These are phyloP conservation scores for Paspalum vaginatum DNA, from an alignment of 176 grass and related monocot species.

Conservation along the genomic window DNA sequence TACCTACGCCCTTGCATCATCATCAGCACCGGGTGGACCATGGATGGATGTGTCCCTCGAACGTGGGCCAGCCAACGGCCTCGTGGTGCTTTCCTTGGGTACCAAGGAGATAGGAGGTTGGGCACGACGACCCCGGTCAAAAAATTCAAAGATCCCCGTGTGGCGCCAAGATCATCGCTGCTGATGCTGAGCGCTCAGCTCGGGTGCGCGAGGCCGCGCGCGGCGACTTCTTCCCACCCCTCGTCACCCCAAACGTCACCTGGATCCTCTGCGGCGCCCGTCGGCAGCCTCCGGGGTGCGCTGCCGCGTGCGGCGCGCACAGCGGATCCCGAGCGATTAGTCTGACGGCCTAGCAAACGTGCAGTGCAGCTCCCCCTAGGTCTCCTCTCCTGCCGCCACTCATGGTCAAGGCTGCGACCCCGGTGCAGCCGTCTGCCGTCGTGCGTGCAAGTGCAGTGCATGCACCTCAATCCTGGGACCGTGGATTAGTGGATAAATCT, in stretches of 20 bases:
- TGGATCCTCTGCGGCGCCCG: conserved; percentile 33
- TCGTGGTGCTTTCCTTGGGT: conserved; percentile 16
- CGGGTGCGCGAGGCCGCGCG: too few relatives aligned
- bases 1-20: conserved; percentile 50
- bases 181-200: too few relatives aligned
- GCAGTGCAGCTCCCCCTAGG: conserved; percentile 10
- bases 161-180: not conserved
- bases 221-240: not conserved
- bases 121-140: conserved; percentile 39
- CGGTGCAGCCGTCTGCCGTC: not conserved
- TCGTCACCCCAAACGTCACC: conserved; percentile 77
- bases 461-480: not conserved
- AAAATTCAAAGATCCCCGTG: conserved; percentile 27
- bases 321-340: conserved; percentile 19
- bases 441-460: not conserved
- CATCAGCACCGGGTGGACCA: not conserved
- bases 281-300: fast-evolving
- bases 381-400: not conserved
- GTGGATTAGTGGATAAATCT: not conserved
- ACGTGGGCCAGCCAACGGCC: not conserved
- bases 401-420: not conserved
- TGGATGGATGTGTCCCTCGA: not conserved
- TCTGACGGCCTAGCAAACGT: not conserved
- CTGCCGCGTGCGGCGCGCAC: not conserved
- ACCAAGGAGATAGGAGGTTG: not conserved